Percentiles rank a stretch among this genome's conserved stretches.
Evolutionary conservation across 768 basidiomycete genomes (phyloP).

Genomic region (Sporobolomyces roseus): DNA sequence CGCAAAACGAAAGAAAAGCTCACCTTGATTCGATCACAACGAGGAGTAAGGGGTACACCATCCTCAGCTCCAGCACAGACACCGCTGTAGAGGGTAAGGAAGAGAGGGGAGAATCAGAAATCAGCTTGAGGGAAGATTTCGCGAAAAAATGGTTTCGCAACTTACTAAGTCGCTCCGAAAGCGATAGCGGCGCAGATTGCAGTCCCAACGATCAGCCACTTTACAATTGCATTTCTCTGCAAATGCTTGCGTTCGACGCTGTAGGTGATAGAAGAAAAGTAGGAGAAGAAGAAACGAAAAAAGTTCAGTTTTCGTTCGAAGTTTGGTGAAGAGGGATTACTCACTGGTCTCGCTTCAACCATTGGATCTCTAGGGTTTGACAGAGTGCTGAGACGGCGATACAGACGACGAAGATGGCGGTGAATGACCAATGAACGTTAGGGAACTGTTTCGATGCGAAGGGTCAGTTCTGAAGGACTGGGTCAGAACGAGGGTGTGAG

Average conservation of each 20-base stretch:
- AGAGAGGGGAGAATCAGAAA: too few species aligned
- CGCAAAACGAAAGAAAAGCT: too few species aligned
- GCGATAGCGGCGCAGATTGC: constrained; percentile 49
- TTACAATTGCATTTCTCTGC: constrained; percentile 49
- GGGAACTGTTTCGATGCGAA: constrained; percentile 25
- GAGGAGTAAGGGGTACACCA: constrained; percentile 33
- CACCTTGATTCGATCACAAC: constrained; percentile 47
- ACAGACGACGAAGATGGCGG: constrained; percentile 49
- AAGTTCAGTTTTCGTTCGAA: constrained; percentile 37
- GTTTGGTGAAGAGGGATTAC: constrained; percentile 34
- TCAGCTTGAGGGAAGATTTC: too few species aligned
- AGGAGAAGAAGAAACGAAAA: too few species aligned
- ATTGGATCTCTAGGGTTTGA: constrained; percentile 49
- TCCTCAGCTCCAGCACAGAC: constrained; percentile 28
- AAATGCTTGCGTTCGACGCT: too few species aligned
- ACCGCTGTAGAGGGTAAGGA: constrained; percentile 39
- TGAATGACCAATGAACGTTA: constrained; percentile 38
- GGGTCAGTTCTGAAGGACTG: constrained; percentile 39
- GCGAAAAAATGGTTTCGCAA: not conserved
- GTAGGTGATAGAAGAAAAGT: too few species aligned
- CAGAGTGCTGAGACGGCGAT: constrained; percentile 50
- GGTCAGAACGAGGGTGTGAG: not conserved
- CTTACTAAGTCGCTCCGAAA: constrained; percentile 48
- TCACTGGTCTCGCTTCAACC: constrained; percentile 33
- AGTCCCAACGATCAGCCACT: constrained; percentile 48